phyloP scores from a whole-genome alignment of 108 stramenopile genomes.

The Cylindrotheca closterium region DNA sequence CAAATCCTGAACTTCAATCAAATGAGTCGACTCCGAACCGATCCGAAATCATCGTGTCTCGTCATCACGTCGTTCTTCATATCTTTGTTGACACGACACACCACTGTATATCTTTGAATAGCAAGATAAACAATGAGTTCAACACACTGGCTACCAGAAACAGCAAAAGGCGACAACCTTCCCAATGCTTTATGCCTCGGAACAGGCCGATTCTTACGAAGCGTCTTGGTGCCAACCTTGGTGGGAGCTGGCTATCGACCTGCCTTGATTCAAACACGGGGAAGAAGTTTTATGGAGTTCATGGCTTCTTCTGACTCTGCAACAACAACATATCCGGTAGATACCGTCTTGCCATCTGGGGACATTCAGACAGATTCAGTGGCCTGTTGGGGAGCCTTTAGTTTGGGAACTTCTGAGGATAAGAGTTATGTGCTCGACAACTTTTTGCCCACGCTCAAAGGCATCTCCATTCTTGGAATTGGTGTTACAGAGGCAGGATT shows the following conservation, averaged over 20 bases:
- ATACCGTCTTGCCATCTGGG: slow-evolving; percentile 66
- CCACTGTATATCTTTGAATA: too few species aligned
- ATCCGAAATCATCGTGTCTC: too few species aligned
- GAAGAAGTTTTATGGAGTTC: slow-evolving; percentile 64
- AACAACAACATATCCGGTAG: slow-evolving; percentile 38
- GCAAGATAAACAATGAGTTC: too few species aligned
- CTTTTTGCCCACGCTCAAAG: neutral
- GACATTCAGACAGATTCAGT: slow-evolving; percentile 39
- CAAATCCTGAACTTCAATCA: too few species aligned
- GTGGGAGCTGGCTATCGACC: slow-evolving; percentile 25
- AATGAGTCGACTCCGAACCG: too few species aligned
- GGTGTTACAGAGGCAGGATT: slow-evolving; percentile 91
- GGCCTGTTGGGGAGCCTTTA: slow-evolving; percentile 58
- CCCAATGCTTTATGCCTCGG: slow-evolving; percentile 67
- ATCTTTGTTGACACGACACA: too few species aligned
- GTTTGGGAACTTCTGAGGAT: slow-evolving; percentile 52
- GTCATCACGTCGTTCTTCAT: too few species aligned
- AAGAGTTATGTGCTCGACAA: slow-evolving; percentile 11
- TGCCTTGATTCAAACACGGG: slow-evolving; percentile 78
- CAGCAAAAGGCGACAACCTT: too few species aligned
- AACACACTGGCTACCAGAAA: too few species aligned
- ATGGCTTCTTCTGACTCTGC: slow-evolving; percentile 19
- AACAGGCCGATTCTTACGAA: slow-evolving; percentile 84
- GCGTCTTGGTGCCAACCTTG: slow-evolving; percentile 81
- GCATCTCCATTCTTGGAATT: slow-evolving; percentile 66